Evolutionary conservation across 1,139 yeast species (phyloP), one percentile per base, ranked within the genome.

Genomic region (Geotrichum aggregatum): DNA sequence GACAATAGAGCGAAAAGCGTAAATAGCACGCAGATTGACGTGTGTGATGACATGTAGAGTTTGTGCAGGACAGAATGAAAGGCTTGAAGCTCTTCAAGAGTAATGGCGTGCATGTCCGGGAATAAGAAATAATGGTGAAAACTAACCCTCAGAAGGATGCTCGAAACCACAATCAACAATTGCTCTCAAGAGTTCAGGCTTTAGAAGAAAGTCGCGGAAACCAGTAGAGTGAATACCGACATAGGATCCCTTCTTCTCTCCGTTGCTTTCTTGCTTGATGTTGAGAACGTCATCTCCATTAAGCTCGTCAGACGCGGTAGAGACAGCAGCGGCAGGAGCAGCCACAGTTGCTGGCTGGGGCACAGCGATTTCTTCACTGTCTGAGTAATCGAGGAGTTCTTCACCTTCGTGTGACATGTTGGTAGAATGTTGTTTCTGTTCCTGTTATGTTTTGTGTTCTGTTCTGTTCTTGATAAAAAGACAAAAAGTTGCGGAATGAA

Each of bases 121-220:
- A 46, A 34, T 19, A 31, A 49, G 31, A 47, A 34, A 14, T 21
- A 22, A 43, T 31, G 43, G 31, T 30, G 13, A 18, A 42, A 56
- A 84, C 91, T 80, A 75, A 85, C 92, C 95, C 84, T 92, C 98
- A 59, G 97, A 89, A 62, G 98, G 98, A 77, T 92, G 98, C 77
- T 92, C 98, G 70, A 92, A 92, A 78, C 98, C 98, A 78, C 97
- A 89, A 74, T 92, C 98, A 63, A 92, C 95, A 69, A 92, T 92
- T 61, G 98, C 98, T 75, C 98, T 85, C 66, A 92, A 79, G 64
- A 92, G 79, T 74, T 92, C 98, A 26, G 98, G 97, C 76, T 92
- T 92, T 72, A 92, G 80, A 67, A 92, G 77, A 74, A 92, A 92
- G 74, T 92, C 98, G 75, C 95, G 88, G 83, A 92, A 92, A 71